These are phyloP conservation scores for Botrytis sinoallii DNA, from an alignment of 2,329 filamentous ascomycete species.

Conservation along the genomic window DNA sequence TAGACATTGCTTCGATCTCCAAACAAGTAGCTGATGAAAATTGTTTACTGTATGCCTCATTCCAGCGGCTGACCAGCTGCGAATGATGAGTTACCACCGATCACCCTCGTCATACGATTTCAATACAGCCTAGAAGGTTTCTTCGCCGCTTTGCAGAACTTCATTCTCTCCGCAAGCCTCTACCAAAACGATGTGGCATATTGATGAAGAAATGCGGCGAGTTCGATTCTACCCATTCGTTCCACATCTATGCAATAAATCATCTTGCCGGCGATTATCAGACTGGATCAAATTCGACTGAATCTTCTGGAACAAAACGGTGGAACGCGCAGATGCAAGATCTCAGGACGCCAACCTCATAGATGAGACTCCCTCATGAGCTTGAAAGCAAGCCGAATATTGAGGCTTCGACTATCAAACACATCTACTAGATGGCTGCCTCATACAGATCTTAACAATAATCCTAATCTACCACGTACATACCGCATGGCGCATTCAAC, in stretches of 20 bases:
- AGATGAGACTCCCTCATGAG: neutral
- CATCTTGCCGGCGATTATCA: neutral
- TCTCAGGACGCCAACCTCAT: neutral
- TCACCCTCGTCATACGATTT: neutral
- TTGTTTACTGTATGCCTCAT: neutral
- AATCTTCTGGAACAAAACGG: neutral
- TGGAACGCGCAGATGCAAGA: neutral
- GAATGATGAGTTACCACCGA: too few relatives aligned
- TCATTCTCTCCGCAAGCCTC: neutral
- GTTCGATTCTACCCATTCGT: neutral
- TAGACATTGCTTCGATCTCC: neutral
- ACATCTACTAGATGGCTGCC: rapidly evolving
- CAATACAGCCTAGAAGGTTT: neutral
- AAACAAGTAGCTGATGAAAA: neutral
- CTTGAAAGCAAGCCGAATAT: neutral
- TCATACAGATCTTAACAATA: neutral
- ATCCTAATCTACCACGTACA: rapidly evolving
- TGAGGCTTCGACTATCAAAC: neutral
- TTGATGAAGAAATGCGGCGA: neutral
- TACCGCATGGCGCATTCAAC: neutral
- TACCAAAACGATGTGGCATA: neutral
- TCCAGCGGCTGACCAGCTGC: neutral
- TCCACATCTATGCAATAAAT: neutral
- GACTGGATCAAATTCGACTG: rapidly evolving
- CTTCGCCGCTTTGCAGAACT: neutral